Conservation (phyloP, 1,284 basidiomycete species). For the Abortiporus biennis region DNA sequence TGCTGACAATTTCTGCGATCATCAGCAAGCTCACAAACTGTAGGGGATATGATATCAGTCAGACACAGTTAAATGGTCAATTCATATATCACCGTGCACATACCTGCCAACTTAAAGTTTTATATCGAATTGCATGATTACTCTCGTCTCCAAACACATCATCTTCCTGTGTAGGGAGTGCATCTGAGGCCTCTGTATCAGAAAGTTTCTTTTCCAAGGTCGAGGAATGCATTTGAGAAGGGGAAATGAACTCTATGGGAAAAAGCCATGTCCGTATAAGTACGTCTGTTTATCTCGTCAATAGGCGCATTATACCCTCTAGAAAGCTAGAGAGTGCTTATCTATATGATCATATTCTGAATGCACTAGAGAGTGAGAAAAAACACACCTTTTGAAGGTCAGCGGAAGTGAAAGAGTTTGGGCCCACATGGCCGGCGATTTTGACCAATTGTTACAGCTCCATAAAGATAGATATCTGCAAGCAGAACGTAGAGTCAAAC, state of each 20-base stretch:
- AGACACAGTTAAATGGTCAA: background rate
- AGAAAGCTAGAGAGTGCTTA: too few relatives aligned
- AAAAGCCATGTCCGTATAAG: background rate
- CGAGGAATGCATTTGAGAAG: background rate
- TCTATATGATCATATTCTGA: too few relatives aligned
- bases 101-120: constrained; percentile 45
- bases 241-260: background rate
- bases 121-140: constrained; percentile 26
- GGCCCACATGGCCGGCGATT: too few relatives aligned
- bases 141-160: constrained; percentile 30
- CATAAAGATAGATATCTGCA: too few relatives aligned
- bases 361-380: too few relatives aligned
- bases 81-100: constrained; percentile 6
- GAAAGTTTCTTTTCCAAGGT: constrained; percentile 2
- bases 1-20: constrained; percentile 55
- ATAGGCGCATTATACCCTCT: too few relatives aligned
- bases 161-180: background rate
- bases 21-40: constrained; percentile 46
- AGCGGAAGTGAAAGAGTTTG: too few relatives aligned
- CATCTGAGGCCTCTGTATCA: background rate
- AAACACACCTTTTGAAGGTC: too few relatives aligned
- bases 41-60: background rate
- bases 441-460: too few relatives aligned
- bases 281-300: too few relatives aligned
- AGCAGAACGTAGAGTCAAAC: too few relatives aligned